Percentiles rank a stretch among this genome's conserved stretches.
These are phyloP conservation scores for Diaporthe velutina DNA, from an alignment of 2,329 filamentous ascomycete genomes.

Conservation along the genomic window DNA sequence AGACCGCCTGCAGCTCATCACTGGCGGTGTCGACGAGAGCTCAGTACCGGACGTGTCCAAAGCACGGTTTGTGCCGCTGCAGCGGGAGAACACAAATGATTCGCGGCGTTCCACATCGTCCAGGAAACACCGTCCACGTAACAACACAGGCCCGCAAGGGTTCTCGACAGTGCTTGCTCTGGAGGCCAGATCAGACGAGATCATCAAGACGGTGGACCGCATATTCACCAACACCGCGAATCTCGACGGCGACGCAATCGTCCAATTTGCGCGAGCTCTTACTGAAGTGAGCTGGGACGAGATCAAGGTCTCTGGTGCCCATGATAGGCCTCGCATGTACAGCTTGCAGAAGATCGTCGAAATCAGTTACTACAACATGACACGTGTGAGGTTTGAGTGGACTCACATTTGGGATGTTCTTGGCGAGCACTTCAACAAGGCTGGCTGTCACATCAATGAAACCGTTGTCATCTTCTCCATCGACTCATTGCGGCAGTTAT, in stretches of 20 bases:
- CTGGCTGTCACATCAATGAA: slow-evolving; percentile 96
- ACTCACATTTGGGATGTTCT: slow-evolving; percentile 97
- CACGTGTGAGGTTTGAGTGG: slow-evolving; percentile 97
- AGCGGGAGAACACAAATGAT: slow-evolving; percentile 65
- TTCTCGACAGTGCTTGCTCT: slow-evolving; percentile 86
- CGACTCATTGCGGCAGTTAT: slow-evolving; percentile 93
- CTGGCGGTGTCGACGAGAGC: slow-evolving; percentile 92
- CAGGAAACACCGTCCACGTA: slow-evolving; percentile 60
- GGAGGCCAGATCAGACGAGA: slow-evolving; percentile 92
- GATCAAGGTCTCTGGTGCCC: slow-evolving; percentile 96
- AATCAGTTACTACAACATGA: slow-evolving; percentile 99
- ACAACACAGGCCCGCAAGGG: slow-evolving; percentile 72
- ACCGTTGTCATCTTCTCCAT: slow-evolving; percentile 97
- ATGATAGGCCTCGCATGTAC: slow-evolving; percentile 95
- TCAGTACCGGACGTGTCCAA: slow-evolving; percentile 92
- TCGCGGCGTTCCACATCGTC: slow-evolving; percentile 78
- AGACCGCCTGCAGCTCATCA: slow-evolving; percentile 94
- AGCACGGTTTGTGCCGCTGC: slow-evolving; percentile 76
- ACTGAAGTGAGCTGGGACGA: slow-evolving; percentile 99
- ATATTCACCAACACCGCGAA: slow-evolving; percentile 98
- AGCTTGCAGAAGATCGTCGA: slow-evolving; percentile 98
- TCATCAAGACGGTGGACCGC: slow-evolving; percentile 91
- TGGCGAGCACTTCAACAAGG: slow-evolving; percentile 98
- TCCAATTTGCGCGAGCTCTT: slow-evolving; percentile 91
- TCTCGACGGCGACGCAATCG: slow-evolving; percentile 92